phyloP scores from a whole-genome alignment of 441 rosid species.

The Adansonia rubrostipa region DNA sequence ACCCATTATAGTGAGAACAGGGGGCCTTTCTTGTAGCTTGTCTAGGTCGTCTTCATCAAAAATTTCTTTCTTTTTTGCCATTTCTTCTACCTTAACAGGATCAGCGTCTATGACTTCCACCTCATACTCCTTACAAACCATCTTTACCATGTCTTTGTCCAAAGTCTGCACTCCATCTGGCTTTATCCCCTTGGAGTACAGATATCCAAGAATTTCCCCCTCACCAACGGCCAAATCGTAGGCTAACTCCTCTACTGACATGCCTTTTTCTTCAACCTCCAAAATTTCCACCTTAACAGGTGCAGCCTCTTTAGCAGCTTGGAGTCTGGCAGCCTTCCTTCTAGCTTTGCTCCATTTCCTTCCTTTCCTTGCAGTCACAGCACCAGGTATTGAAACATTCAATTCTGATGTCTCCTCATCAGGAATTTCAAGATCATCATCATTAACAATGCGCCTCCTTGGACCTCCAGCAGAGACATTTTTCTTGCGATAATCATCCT shows the following conservation, averaged over 20 bases:
- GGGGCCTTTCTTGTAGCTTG: slow-evolving; percentile 90
- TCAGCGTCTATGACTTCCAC: slow-evolving; percentile 89
- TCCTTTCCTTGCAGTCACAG: slow-evolving; percentile 69
- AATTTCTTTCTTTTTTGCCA: slow-evolving; percentile 87
- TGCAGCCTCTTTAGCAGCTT: slow-evolving; percentile 93
- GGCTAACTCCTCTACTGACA: slow-evolving; percentile 90
- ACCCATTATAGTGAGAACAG: slow-evolving; percentile 99
- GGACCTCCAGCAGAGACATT: slow-evolving; percentile 58
- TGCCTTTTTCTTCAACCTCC: slow-evolving; percentile 87
- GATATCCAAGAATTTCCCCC: slow-evolving; percentile 88
- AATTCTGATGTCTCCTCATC: slow-evolving; percentile 80
- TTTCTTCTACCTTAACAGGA: slow-evolving; percentile 77
- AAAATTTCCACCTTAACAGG: slow-evolving; percentile 94
- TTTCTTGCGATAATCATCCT: slow-evolving; percentile 69
- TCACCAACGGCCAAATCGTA: slow-evolving; percentile 74
- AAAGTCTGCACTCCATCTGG: slow-evolving; percentile 97
- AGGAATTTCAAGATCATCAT: slow-evolving; percentile 53
- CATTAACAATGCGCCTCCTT: slow-evolving; percentile 59
- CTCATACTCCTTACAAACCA: slow-evolving; percentile 83
- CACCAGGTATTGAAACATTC: slow-evolving; percentile 64
- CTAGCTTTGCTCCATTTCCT: slow-evolving; percentile 98
- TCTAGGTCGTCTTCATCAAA: slow-evolving; percentile 88
- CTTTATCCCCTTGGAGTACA: slow-evolving; percentile 88
- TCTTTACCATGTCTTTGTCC: slow-evolving; percentile 93
- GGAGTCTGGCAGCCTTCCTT: slow-evolving; percentile 88